Evolutionary conservation across 139 green algal genomes (phyloP).

Genomic region (Coelastrella sp.): DNA sequence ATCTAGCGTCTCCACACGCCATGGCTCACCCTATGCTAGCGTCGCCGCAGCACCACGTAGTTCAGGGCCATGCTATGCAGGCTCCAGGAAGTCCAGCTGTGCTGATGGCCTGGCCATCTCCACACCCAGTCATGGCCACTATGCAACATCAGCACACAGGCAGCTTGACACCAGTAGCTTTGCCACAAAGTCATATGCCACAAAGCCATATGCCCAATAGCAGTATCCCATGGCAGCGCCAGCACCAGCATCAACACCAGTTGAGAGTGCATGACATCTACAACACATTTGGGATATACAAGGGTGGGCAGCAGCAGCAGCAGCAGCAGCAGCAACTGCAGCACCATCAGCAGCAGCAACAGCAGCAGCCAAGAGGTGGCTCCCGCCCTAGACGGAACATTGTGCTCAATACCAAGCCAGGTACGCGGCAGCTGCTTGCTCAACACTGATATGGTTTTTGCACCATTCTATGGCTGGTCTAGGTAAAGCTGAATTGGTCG

Average conservation of each 20-base stretch:
- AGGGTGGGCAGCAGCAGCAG: conserved; percentile 11
- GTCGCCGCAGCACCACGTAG: conserved; percentile 10
- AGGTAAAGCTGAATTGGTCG: no score
- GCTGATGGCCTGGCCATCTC: background rate
- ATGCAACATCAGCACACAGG: background rate
- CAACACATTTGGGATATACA: background rate
- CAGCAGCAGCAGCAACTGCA: conserved; percentile 1
- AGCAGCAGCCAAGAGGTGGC: conserved; percentile 11
- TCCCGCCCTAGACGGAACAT: background rate
- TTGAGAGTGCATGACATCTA: background rate
- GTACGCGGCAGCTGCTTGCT: background rate
- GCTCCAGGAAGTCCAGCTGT: background rate
- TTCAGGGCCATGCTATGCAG: background rate
- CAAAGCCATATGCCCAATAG: background rate
- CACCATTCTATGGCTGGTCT: no score
- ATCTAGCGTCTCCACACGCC: background rate
- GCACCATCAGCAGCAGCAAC: conserved; percentile 2
- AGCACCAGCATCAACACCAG: conserved; percentile 18
- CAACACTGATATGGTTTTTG: no score
- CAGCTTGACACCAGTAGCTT: conserved; percentile 2
- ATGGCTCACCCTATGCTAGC: conserved; percentile 19
- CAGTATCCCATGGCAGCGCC: background rate
- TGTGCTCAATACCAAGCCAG: conserved; percentile 9
- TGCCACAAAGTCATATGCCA: background rate
- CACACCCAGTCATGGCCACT: background rate